Conservation (phyloP, 1,139 yeast genomes). For the Scheffersomyces titani region DNA sequence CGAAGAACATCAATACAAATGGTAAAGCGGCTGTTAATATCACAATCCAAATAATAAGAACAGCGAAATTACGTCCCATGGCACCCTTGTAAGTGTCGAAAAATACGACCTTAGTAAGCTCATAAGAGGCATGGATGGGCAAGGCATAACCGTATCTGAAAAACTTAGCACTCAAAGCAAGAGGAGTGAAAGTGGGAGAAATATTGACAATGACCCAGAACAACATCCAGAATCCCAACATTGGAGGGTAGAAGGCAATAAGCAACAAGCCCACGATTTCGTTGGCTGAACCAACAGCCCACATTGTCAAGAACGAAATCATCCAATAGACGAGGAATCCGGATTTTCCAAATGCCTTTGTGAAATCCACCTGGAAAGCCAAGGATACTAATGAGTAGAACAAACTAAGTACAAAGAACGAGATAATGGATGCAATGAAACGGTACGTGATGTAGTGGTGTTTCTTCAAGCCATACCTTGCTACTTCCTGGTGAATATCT, state of each 20-base stretch:
- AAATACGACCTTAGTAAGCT: conserved; percentile 37
- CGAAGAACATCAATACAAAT: conserved; percentile 30
- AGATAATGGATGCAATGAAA: conserved; percentile 25
- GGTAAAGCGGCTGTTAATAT: conserved; percentile 40
- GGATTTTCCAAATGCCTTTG: conserved; percentile 37
- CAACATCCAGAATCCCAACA: conserved; percentile 45
- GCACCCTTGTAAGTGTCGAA: conserved; percentile 38
- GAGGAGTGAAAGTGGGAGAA: conserved; percentile 39
- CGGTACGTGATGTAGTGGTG: conserved; percentile 35
- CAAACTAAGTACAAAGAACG: conserved; percentile 39
- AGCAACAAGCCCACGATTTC: conserved; percentile 39
- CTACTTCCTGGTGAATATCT: conserved; percentile 11
- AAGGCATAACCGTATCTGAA: conserved; percentile 40
- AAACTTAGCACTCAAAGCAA: conserved; percentile 34
- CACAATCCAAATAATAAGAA: conserved; percentile 36
- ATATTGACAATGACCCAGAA: conserved; percentile 43
- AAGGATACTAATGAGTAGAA: conserved; percentile 41
- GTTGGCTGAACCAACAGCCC: conserved; percentile 44
- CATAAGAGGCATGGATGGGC: conserved; percentile 42
- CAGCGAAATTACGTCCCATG: conserved; percentile 39
- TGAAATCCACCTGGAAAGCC: conserved; percentile 46
- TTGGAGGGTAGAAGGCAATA: conserved; percentile 35
- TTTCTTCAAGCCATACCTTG: conserved; percentile 25
- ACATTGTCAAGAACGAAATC: conserved; percentile 43
- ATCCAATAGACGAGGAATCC: conserved; percentile 51